Conservation (phyloP, 202 grass and related monocot genomes). For the Schoenoplectus tabernaemontani region DNA sequence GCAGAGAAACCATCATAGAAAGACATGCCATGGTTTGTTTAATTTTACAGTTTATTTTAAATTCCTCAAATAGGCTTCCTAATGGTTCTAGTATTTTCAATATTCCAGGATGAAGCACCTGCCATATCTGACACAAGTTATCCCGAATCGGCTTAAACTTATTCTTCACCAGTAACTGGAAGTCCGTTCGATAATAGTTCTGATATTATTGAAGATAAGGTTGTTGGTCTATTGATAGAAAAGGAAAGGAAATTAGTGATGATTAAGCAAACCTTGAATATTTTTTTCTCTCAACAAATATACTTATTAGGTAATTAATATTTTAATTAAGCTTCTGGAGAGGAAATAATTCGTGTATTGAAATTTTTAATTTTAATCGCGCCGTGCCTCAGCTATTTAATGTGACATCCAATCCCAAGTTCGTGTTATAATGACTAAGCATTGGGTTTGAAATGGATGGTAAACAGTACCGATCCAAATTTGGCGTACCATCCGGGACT, state of each 20-base stretch:
- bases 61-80: neutral
- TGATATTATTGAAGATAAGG: conserved; percentile 15
- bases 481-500: neutral
- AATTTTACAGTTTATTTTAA: neutral
- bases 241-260: conserved; percentile 4
- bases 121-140: conserved; percentile 13
- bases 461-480: neutral
- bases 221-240: neutral
- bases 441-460: neutral
- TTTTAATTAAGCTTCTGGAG: neutral
- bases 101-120: conserved; percentile 22
- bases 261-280: neutral
- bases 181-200: conserved; percentile 52
- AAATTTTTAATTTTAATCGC: neutral
- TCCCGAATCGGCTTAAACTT: conserved; percentile 26
- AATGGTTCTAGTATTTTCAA: neutral
- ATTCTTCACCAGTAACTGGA: conserved; percentile 40
- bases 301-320: neutral
- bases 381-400: neutral
- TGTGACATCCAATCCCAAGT: neutral
- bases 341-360: neutral
- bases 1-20: conserved; percentile 8
- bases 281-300: neutral
- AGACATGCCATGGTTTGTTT: conserved; percentile 33
- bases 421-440: neutral